A percentile compares a stretch with the other conserved stretches of the same genome.
phyloP scores from a whole-genome alignment of 192 early-diverging fungal species.

The Entomortierella chlamydospora region DNA sequence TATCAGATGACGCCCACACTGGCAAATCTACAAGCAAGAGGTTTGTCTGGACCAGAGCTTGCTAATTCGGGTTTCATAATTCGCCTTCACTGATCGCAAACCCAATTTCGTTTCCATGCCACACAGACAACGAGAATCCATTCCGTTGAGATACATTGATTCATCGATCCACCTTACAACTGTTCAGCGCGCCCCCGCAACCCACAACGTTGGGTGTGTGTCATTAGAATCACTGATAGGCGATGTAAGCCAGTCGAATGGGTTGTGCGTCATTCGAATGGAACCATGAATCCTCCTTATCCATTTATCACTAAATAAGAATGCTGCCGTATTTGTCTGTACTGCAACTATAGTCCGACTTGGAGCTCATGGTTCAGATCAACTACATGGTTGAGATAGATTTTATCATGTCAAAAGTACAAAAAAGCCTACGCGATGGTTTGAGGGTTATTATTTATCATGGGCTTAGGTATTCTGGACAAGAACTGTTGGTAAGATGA shows the following conservation, averaged over 20 bases:
- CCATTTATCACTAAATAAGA: background rate
- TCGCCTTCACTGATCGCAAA: too few relatives aligned
- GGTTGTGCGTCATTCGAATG: too few relatives aligned
- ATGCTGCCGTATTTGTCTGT: background rate
- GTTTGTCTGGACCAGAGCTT: too few relatives aligned
- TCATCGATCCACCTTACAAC: constrained; percentile 21
- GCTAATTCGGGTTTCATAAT: too few relatives aligned
- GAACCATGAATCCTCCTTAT: too few relatives aligned
- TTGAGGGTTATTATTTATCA: constrained; percentile 33
- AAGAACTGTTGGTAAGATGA: constrained; percentile 20
- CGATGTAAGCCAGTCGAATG: constrained; percentile 8
- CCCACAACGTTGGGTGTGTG: constrained; percentile 21
- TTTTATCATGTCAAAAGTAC: constrained; percentile 28
- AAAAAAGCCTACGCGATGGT: constrained; percentile 17
- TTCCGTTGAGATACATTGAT: constrained; percentile 30
- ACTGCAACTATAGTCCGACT: constrained; percentile 13
- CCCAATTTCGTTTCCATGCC: background rate
- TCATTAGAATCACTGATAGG: constrained; percentile 32
- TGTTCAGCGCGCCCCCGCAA: constrained; percentile 14
- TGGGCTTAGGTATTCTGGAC: constrained; percentile 12
- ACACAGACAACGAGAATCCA: background rate
- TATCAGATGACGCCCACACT: too few relatives aligned
- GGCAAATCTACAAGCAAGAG: too few relatives aligned
- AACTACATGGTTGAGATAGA: constrained; percentile 46
- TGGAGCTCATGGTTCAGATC: constrained; percentile 50